These are phyloP conservation scores for Tolypocladium cylindrosporum DNA, from an alignment of 2,329 filamentous ascomycete genomes.

Conservation along the genomic window DNA sequence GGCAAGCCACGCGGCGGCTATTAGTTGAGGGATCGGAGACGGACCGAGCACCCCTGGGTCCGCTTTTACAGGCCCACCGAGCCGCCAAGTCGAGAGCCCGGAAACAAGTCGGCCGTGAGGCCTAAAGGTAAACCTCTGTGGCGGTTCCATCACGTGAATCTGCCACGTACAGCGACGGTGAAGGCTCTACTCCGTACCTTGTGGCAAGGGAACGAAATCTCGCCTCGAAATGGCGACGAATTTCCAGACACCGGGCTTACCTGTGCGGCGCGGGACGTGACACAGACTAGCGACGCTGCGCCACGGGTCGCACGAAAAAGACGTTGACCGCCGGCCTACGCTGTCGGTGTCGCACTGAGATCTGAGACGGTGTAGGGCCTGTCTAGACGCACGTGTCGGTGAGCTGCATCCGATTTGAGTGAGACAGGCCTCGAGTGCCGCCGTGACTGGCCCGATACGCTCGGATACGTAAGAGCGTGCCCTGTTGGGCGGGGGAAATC, in stretches of 20 bases:
- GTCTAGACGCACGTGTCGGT: neutral
- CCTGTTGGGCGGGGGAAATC: neutral
- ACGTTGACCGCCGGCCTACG: neutral
- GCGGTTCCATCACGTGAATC: neutral
- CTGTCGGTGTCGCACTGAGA: neutral
- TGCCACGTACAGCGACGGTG: neutral
- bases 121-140: neutral
- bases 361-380: neutral
- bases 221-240: neutral
- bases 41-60: neutral
- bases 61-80: neutral
- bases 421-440: neutral
- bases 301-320: neutral
- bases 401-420: neutral
- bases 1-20: neutral
- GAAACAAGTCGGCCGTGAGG: neutral
- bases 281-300: neutral
- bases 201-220: neutral
- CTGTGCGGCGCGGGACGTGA: neutral
- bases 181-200: neutral
- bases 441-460: neutral
- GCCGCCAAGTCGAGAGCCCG: neutral
- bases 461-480: neutral
- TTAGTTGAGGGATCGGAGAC: neutral
- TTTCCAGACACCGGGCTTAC: neutral